Evolutionary conservation across 805 yeast genomes (phyloP), one percentile per base, ranked within the genome.

Genomic region (Wickerhamomyces strasburgensis): DNA sequence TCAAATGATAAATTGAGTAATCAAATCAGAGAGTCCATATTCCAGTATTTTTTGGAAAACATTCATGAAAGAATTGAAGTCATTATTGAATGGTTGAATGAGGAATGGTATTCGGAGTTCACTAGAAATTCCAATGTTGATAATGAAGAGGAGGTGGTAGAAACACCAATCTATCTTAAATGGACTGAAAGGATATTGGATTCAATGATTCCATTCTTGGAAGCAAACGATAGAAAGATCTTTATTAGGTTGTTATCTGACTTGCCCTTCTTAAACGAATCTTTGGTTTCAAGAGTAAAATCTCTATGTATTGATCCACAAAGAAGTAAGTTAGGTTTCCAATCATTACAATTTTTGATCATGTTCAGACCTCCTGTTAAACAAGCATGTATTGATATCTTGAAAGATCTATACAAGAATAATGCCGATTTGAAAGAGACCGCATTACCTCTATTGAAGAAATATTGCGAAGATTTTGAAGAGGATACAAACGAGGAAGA

Each of bases 351-450:
- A 47, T 86, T 82, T 52, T 62, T 93, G 43, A 75, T 89, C 37
- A 84, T 87, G 90, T 84, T 85, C 58, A 73, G 95, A 51, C 96
- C 96, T 1, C 97, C 98, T 0, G 86, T 76, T 19, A 75, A 80
- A 42, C 30, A 30, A 3, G 62, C 64, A 10, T 76, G 83, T 48
- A 51, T 79, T 19, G 63, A 61, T 4, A 62, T 79, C 4, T 61
- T 80, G 35, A 58, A 58, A 34, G 74, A 72, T 13, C 54, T 80
- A 46, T 62, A 72, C 29, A 67, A 66, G 8, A 49, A 50, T 18
- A 75, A 75, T 47, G 77, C 73, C 31, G 75, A 70, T 37, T 59
- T 77, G 45, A 63, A 64, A 44, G 68, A 60, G 16, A 75, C 72
- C 40, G 72, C 79, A 9, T 39, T 48, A 5, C 62, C 64, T 39